Conservation (phyloP, 2,329 filamentous ascomycete species). For the Aspergillus sp. region DNA sequence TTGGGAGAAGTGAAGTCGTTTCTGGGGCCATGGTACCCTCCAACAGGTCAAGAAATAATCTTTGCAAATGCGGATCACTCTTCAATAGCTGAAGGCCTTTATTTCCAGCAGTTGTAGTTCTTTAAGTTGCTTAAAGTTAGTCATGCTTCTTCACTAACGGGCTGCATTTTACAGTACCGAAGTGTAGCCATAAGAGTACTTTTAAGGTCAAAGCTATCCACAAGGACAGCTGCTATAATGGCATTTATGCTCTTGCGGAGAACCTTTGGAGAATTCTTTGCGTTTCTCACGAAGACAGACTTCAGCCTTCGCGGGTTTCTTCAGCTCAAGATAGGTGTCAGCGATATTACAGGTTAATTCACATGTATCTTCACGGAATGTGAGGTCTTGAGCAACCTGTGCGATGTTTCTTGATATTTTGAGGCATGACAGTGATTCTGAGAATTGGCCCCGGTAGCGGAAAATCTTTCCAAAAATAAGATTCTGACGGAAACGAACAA, state of each 20-base stretch:
- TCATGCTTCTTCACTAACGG: background rate
- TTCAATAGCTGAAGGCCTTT: background rate
- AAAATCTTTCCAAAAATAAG: too few species aligned
- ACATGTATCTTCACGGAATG: too few species aligned
- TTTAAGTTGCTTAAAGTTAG: background rate
- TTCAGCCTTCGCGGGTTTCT: too few species aligned
- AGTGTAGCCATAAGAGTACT: background rate
- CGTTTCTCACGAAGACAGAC: background rate
- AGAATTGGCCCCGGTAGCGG: too few species aligned
- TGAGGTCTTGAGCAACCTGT: too few species aligned
- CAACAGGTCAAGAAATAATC: background rate
- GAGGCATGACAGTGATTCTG: too few species aligned
- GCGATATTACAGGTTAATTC: too few species aligned
- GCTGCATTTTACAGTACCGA: background rate
- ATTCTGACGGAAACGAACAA: too few species aligned
- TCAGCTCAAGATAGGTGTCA: too few species aligned
- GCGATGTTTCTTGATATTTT: too few species aligned
- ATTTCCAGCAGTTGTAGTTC: background rate
- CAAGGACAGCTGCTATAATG: slow-evolving; percentile 6
- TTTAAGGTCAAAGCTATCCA: slow-evolving; percentile 1
- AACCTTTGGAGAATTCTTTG: background rate
- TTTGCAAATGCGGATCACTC: background rate
- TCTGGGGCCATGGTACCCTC: background rate
- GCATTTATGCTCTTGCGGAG: slow-evolving; percentile 7
- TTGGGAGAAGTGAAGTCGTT: background rate